Base-by-base conservation (phyloP, 2,329 filamentous ascomycete genomes). In the Hawksworthiomyces lignivorus region DNA sequence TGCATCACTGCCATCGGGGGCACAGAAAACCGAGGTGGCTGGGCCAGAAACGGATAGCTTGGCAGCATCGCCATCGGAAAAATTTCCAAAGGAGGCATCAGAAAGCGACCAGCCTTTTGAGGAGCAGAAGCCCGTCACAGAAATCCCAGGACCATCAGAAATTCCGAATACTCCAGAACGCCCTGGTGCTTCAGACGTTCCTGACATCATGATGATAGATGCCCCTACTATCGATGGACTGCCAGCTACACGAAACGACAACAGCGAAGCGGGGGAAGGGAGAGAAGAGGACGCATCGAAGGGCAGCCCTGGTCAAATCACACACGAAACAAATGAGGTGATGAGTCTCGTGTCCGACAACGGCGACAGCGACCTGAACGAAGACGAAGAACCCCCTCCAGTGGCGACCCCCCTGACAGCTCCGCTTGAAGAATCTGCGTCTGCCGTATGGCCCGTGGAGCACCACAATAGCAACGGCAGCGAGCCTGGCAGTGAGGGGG, bases 331-430 rank as follows among this genome's bases (percentile, higher is more conserved):
- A 11, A 44, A 39, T 12, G 48, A 50, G 19, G 43, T 45, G 10
- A 48, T 50, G 41, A 50, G 48, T 28, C 46, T 50, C 2, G 48
- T 50, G 22, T 49, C 48, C 1, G 48, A 50, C 45, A 49, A 49
- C n/a, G 48, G 47, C 33, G 47, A 49, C 20, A 47, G 47, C 42
- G 48, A 50, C 15, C 35, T 48, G n/a, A 41, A 44, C 39, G 48
- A 47, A 11, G 43, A 43, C 36, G 48, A 48, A 26, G 48, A 45
- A 11, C 45, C 36, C 1, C 48, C 39, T 18, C 32, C 44, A 2
- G 38, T 50, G 28, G 30, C 44, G n/a, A 50, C 50, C 18, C 50
- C 50, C 1, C 21, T 47, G n/a, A 29, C 42, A 2, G 35, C 31
- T 4, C 21, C 36, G 1, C 34, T 39, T 26, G 45, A 45, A 8